Base-by-base conservation (phyloP, 192 early-diverging fungal species). In the Entomortierella chlamydospora region DNA sequence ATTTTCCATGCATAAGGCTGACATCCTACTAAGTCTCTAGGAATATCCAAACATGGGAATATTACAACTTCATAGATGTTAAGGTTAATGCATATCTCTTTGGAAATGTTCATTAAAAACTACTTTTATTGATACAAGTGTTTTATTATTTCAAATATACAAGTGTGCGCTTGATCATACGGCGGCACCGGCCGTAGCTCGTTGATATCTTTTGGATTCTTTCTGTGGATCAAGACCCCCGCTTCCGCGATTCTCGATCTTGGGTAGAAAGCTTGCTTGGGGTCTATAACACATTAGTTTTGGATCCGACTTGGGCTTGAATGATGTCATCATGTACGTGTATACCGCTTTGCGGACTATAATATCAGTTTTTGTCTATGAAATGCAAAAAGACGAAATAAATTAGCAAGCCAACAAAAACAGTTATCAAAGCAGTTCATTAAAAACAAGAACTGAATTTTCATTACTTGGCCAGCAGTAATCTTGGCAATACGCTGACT, bases 391-490 rank as follows among this genome's bases (percentile, higher is more conserved):
- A 20, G 4, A 20, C 4, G 15, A 47, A 41, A 13, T 41, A 6
- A 41, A 9, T 41, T 6, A 25, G 50, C n/a, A 17, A 5, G 15
- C 15, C 9, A 29, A 29, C 20, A 39, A 41, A 61, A 37, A 57
- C 8, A 57, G 20, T 11, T 26, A 55, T n/a, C 4, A 2, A 55
- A 11, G 28, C 10, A 55, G 54, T 28, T 13, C 31, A 33, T 28
- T 12, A 17, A 67, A 22, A 41, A 66, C 50, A 42, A 15, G 10
- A 39, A 45, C 28, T 5, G 26, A 3, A 15, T 29, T 34, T 43
- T 37, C 33, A 20, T 54, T 64, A 64, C 70, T 61, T 72, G 70
- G 13, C 70, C 70, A 13, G 70, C 61, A 39, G 53, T 26, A 9
- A 64, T 17, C 17, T 57, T 45, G 8, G 70, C 60, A 42, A 50